A percentile compares a stretch with the other conserved stretches of the same genome.
Evolutionary conservation across 148 eudicot species (phyloP).

Genomic region (Silene conica): DNA sequence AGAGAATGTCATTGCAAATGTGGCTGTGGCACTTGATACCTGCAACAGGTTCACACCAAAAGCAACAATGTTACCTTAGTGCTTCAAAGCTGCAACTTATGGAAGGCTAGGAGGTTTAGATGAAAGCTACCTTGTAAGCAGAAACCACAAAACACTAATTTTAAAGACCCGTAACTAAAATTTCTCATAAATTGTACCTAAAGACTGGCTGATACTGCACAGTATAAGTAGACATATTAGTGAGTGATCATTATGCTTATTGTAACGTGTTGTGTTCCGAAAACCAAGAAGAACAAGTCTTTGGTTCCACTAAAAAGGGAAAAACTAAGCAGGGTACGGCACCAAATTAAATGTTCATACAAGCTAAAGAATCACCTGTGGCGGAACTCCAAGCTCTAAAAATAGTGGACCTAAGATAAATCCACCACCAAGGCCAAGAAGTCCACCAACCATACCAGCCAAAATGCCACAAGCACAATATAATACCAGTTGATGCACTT

Average conservation of each 20-base stretch:
- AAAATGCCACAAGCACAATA: slow-evolving; percentile 25
- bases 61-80: background rate
- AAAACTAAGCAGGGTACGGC: slow-evolving; percentile 4
- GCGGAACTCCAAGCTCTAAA: slow-evolving; percentile 31
- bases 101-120: no score
- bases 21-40: slow-evolving; percentile 98
- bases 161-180: no score
- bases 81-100: no score
- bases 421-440: slow-evolving; percentile 39
- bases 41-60: slow-evolving; percentile 15
- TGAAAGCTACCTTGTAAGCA: no score
- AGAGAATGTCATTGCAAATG: slow-evolving; percentile 94
- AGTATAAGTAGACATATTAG: no score
- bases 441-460: slow-evolving; percentile 36
- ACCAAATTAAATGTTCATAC: no score
- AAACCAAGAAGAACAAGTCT: no score
- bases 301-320: background rate
- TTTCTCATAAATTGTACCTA: no score
- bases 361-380: slow-evolving; percentile 21
- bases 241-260: no score
- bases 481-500: slow-evolving; percentile 17
- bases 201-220: no score
- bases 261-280: no score
- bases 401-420: slow-evolving; percentile 36
- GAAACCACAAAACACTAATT: background rate